Evolutionary conservation across 164 flowering plant species (phyloP).

Genomic region (Liquidambar formosana): DNA sequence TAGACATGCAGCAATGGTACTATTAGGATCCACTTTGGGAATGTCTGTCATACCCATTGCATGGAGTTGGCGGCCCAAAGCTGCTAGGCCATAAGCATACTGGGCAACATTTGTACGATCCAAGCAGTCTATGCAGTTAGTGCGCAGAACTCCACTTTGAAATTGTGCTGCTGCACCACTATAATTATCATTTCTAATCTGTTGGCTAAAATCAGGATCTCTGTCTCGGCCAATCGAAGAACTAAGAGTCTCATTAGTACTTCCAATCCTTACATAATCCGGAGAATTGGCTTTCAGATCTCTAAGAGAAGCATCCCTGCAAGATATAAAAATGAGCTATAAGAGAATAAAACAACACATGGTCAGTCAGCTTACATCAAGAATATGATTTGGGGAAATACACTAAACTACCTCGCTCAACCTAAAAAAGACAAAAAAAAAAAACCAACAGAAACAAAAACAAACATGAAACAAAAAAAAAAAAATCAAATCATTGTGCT

Average conservation of each 20-base stretch:
- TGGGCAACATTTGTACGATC: constrained; percentile 99
- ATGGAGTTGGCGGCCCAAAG: constrained; percentile 92
- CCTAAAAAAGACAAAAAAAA: neutral
- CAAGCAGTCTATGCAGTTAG: constrained; percentile 96
- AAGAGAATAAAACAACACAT: neutral
- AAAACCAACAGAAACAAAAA: neutral
- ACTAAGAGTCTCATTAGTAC: constrained; percentile 49
- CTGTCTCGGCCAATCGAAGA: constrained; percentile 44
- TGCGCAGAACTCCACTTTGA: constrained; percentile 95
- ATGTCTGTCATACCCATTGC: constrained; percentile 81
- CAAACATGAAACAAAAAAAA: constrained; percentile 2
- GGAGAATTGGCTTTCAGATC: constrained; percentile 68
- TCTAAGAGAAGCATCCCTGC: constrained; percentile 72
- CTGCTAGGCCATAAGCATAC: constrained; percentile 93
- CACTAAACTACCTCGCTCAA: no score
- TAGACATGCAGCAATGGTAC: constrained; percentile 87
- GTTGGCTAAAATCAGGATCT: constrained; percentile 47
- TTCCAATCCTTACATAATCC: constrained; percentile 58
- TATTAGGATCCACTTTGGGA: constrained; percentile 85
- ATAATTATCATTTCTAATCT: constrained; percentile 30
- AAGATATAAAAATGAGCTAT: constrained; percentile 3
- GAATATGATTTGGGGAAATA: no score
- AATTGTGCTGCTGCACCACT: constrained; percentile 48
- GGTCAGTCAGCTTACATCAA: neutral
- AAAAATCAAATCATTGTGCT: neutral